Base-by-base conservation (phyloP, 371 early-diverging fungal genomes). In the Sporodiniella umbellata region DNA sequence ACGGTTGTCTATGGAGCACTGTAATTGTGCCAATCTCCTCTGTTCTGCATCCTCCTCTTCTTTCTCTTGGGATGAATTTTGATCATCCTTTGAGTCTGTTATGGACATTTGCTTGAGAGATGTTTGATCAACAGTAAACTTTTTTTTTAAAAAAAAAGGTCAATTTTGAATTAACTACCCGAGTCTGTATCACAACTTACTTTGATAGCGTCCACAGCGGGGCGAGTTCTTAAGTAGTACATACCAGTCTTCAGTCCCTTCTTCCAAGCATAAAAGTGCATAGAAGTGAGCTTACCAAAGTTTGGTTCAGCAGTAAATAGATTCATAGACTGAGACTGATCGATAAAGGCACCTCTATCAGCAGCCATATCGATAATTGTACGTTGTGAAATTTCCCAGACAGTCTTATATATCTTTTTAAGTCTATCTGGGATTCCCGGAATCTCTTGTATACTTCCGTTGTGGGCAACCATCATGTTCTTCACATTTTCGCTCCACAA, bases 241-340 rank as follows among this genome's bases (percentile, higher is more conserved):
- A 99, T 97, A 55, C 99, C 99, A 8, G 99, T 99, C 86, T 99
- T 99, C 38, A 99, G 82, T 2, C 99, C 99, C 71, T 86, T 89
- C 79, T 92, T 92, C 96, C 97, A 99, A 11, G 97, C 99, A 72
- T 99, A 98, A 67, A 99, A 99, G 71, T 99, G 99, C 99, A 99
- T 99, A 18, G 89, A 87, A 1, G 98, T 98, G 51, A 99, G 75
- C 63, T 94, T 90, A 48, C 88, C 89, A 74, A 85, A 95, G 58
- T 85, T 94, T 4, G 99, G 92, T 35, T 92, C 90, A 33, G 92
- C 92, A 55, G 97, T 79, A 72, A 96, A 98, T 35, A 99, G 89
- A 77, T 99, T 99, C 56, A 99, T 84, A 12, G 96, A 96, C 72
- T 99, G 99, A 15, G 94, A 93, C 70, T 99, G 99, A 75, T 99